phyloP scores from a whole-genome alignment of 352 stramenopile genomes.

The Elongisporangium prolatum region DNA sequence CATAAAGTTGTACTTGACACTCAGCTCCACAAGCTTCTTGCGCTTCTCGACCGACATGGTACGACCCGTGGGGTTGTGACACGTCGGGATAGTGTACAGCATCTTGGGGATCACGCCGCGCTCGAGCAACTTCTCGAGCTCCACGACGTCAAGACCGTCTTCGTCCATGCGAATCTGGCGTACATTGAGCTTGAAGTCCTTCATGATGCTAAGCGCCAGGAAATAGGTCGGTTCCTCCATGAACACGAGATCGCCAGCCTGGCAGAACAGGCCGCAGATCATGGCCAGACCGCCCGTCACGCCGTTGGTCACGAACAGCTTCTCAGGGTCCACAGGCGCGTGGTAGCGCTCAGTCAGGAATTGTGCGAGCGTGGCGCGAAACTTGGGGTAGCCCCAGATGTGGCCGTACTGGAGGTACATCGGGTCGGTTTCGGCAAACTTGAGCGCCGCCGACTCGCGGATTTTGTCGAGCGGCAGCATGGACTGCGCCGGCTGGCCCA shows the following conservation, averaged over 20 bases:
- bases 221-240: constrained; percentile 95
- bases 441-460: constrained; percentile 66
- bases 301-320: constrained; percentile 92
- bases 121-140: constrained; percentile 80
- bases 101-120: constrained; percentile 83
- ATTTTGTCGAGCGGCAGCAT: constrained; percentile 89
- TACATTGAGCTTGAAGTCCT: constrained; percentile 91
- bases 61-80: constrained; percentile 92
- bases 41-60: constrained; percentile 85
- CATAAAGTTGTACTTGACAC: constrained; percentile 86
- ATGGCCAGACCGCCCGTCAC: constrained; percentile 91
- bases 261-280: constrained; percentile 82
- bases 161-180: constrained; percentile 89
- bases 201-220: constrained; percentile 91
- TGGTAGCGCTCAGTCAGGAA: constrained; percentile 82
- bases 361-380: constrained; percentile 62
- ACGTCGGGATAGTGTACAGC: constrained; percentile 93
- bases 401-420: constrained; percentile 89
- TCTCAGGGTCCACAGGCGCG: constrained; percentile 69
- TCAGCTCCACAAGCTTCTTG: constrained; percentile 85
- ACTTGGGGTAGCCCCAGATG: constrained; percentile 87
- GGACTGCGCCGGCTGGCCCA: constrained; percentile 69
- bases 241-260: constrained; percentile 89
- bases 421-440: constrained; percentile 80
- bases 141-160: constrained; percentile 78